phyloP scores from a whole-genome alignment of 768 basidiomycete species.

The Kwoniella bestiolae region DNA sequence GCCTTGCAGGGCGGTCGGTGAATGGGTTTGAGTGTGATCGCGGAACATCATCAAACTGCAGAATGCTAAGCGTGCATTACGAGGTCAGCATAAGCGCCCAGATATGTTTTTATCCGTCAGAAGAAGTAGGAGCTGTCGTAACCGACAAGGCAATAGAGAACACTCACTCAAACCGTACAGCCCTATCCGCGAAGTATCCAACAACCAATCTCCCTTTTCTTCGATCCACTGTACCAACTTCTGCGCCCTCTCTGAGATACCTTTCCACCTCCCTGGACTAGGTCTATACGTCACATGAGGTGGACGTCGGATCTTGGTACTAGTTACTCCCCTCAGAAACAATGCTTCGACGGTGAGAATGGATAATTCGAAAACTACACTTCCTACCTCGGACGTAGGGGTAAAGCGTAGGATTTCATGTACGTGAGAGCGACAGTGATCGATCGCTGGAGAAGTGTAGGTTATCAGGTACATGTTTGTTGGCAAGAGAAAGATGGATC shows the following conservation, averaged over 20 bases:
- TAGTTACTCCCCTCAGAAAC: not conserved
- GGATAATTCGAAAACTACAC: slow-evolving; percentile 8
- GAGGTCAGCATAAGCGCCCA: no score
- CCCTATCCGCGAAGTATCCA: slow-evolving; percentile 5
- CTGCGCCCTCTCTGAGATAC: not conserved
- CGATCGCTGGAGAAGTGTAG: not conserved
- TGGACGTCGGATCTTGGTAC: slow-evolving; percentile 4
- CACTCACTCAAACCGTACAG: slow-evolving; percentile 6
- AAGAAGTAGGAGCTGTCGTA: no score
- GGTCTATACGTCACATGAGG: slow-evolving; percentile 1
- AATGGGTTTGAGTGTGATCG: slow-evolving; percentile 1
- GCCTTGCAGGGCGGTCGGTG: not conserved
- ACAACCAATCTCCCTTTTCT: slow-evolving; percentile 1
- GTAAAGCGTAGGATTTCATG: not conserved
- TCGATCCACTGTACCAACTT: not conserved
- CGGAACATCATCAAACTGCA: slow-evolving; percentile 9
- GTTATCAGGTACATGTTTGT: not conserved
- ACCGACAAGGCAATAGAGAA: not conserved
- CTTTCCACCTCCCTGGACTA: slow-evolving; percentile 4
- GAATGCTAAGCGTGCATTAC: not conserved
- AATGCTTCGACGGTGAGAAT: not conserved
- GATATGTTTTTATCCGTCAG: no score
- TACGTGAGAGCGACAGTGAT: not conserved
- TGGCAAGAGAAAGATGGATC: not conserved
- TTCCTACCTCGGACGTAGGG: not conserved